Conservation (phyloP, 116 monocot genomes). For the Posidonia oceanica region DNA sequence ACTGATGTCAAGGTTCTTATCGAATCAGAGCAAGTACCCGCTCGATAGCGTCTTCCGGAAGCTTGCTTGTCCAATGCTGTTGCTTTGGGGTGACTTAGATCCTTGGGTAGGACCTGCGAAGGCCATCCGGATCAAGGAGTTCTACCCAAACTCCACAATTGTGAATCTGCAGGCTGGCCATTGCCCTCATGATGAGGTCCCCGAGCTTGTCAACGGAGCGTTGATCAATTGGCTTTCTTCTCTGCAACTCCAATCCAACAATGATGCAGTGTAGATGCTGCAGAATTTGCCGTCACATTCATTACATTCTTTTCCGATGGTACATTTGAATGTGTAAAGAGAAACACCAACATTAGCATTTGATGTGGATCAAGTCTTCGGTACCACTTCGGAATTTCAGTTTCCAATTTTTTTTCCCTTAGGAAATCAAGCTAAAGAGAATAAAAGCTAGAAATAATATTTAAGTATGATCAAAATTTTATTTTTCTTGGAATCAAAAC, state of each 20-base stretch:
- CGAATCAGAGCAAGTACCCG: conserved; percentile 75
- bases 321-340: no score
- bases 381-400: no score
- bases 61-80: conserved; percentile 66
- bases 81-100: conserved; percentile 88
- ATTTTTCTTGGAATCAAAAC: no score
- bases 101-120: conserved; percentile 94
- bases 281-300: no score
- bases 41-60: conserved; percentile 56
- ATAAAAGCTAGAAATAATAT: no score
- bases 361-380: no score
- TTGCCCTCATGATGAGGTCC: conserved; percentile 95
- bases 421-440: no score
- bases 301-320: no score
- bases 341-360: no score
- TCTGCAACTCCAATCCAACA: conserved; percentile 12
- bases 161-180: conserved; percentile 90
- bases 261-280: no score
- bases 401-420: no score
- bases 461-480: no score
- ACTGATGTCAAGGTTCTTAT: conserved; percentile 82
- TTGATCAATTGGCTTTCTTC: conserved; percentile 68
- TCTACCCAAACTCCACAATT: conserved; percentile 70
- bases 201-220: conserved; percentile 73
- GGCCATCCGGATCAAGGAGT: conserved; percentile 62